Evolutionary conservation across 306 rosid species (phyloP), one percentile per base, ranked within the genome.

Genomic region (Quillaja saponaria): DNA sequence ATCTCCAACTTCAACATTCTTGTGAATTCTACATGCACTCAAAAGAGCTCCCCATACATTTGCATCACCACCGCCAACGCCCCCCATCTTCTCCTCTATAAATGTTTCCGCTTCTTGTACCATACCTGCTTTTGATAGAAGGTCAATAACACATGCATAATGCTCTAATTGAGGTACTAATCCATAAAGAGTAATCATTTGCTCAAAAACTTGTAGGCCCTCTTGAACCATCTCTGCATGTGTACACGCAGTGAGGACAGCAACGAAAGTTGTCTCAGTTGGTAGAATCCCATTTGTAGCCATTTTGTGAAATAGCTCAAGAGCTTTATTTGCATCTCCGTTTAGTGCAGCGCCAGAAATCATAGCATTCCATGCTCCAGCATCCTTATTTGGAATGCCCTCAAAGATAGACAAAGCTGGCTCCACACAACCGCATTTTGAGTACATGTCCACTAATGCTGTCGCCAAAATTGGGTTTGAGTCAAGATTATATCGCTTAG

Each of bases 41-140:
- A 60, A 47, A 14, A 75, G 51, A 3, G 87, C 76, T 35, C 81
- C 87, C 81, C 83, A 82, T 17, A 71, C 76, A 25, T 78, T 81
- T 31, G 63, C 87, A 49, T 81, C 81, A 60, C 71, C 71, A 34
- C 56, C 65, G 13, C 39, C 57, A 16, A 78, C 50, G 31, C 79
- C 79, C 49, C 71, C 79, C 81, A 78, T 81, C 62, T 74, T 81
- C 41, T 74, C 73, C 64, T 74, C 83, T 54, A 71, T 14, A 54
- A 78, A 78, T 63, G 49, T 71, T 68, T 74, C 86, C 9, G 91
- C 85, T 53, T 86, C 83, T 58, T 80, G 87, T 71, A 76, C 73
- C 95, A 84, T 76, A 15, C 89, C 89, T 55, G 91, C 83, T 64
- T 89, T 75, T 1, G 85, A 84, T 77, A 82, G 63, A 55, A 87